A percentile compares a stretch with the other conserved stretches of the same genome.
phyloP scores from a whole-genome alignment of 2,329 filamentous ascomycete species.

The Monosporascus sp. region DNA sequence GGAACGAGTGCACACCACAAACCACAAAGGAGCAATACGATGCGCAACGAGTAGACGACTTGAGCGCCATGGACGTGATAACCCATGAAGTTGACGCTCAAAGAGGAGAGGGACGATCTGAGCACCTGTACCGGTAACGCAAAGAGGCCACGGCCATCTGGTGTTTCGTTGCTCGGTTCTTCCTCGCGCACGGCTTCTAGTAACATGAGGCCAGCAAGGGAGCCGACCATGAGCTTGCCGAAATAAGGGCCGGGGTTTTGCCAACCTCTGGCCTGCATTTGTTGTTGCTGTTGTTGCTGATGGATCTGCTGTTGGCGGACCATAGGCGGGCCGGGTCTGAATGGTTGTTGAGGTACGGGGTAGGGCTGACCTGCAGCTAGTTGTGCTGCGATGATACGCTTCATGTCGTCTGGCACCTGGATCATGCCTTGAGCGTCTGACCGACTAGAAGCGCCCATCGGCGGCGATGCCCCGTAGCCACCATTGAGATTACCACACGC shows the following conservation, averaged over 20 bases:
- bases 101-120: constrained; percentile 38
- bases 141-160: constrained; percentile 62
- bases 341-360: constrained; percentile 35
- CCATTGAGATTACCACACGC: constrained; percentile 33
- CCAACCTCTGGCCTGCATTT: constrained; percentile 49
- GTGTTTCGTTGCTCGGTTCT: constrained; percentile 58
- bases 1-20: constrained; percentile 52
- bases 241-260: constrained; percentile 50
- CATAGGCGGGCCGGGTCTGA: constrained; percentile 36
- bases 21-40: constrained; percentile 47
- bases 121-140: constrained; percentile 58
- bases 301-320: constrained; percentile 54
- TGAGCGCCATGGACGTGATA: constrained; percentile 42
- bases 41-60: constrained; percentile 46
- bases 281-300: constrained; percentile 43
- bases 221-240: constrained; percentile 86
- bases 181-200: constrained; percentile 71
- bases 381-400: constrained; percentile 54
- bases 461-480: constrained; percentile 20
- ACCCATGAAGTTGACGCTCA: constrained; percentile 50
- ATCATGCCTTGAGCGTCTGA: constrained; percentile 54
- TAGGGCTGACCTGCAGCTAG: constrained; percentile 50
- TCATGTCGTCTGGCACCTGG: constrained; percentile 61
- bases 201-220: constrained; percentile 87
- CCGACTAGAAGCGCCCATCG: constrained; percentile 36